Base-by-base conservation (phyloP, 306 rosid species). In the Hippophae tibetana region DNA sequence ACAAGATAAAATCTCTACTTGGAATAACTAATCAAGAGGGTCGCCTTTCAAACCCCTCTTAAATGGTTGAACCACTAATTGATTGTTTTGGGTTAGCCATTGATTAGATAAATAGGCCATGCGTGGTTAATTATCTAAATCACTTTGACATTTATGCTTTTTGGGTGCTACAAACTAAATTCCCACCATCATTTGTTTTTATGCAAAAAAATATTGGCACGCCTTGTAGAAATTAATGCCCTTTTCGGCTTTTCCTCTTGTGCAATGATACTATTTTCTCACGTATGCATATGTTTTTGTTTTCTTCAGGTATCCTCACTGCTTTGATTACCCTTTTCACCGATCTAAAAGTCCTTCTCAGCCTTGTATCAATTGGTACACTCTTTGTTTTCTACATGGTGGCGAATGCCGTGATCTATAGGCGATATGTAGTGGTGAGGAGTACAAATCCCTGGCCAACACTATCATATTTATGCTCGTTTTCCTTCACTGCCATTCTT, bases 321-420 rank as follows among this genome's bases (percentile, higher is more conserved):
- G 96, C 96, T 6, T 86, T 82, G 42, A 78, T 87, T 5, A 90
- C 98, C 61, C 87, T 87, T 66, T 90, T 90, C 80, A 81, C 86
- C 18, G 96, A 90, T 48, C 78, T 87, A 2, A 45, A 78, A 38
- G 79, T 90, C 60, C 95, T 90, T 13, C 87, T 90, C 58, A 72
- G 81, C 73, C 81, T 87, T 4, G 95, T 87, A 44, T 81, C 96
- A 42, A 90, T 90, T 11, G 96, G 98, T n/a, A 90, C 98, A 6
- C 96, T 90, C 40, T 85, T 87, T 51, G 98, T 90, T n/a, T 90
- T 87, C 56, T 90, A 85, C 87, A 87, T 90, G 98, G 98, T 90
- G 63, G 92, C 95, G 44, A 90, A 85, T 49, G 98, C 96, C 6
- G 92, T 87, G 64, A 75, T 90, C 41, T 90, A 79, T 52, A 74